Conservation (phyloP, 2,329 filamentous ascomycete species). For the Penicillium sp. region DNA sequence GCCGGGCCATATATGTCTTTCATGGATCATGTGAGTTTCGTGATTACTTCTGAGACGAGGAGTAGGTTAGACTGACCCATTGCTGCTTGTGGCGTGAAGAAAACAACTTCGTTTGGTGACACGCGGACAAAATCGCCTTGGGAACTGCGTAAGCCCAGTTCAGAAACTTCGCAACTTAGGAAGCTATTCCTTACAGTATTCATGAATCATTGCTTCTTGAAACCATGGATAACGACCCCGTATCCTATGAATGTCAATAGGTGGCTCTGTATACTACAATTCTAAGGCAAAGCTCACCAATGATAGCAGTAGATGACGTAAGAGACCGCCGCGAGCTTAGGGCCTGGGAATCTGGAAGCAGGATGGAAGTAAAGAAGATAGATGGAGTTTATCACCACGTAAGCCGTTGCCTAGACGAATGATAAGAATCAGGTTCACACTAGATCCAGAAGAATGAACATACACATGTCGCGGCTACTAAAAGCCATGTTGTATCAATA, state of each 20-base stretch:
- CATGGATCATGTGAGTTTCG: not conserved
- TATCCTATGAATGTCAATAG: not conserved
- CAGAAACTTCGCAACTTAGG: not conserved
- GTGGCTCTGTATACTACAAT: too few relatives aligned
- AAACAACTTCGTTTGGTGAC: slow-evolving; percentile 30
- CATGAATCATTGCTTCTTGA: not conserved
- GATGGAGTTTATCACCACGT: not conserved
- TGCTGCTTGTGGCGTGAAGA: slow-evolving; percentile 19
- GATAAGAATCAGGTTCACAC: not conserved
- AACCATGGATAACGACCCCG: slow-evolving; percentile 2
- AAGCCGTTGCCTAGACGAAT: not conserved
- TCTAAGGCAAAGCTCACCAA: not conserved
- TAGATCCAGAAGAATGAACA: not conserved
- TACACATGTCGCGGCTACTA: not conserved
- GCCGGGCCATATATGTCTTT: slow-evolving; percentile 15
- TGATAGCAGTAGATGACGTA: slow-evolving; percentile 2
- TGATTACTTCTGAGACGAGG: too few relatives aligned
- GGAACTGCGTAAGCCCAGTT: not conserved
- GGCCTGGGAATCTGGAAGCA: not conserved
- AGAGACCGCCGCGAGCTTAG: not conserved
- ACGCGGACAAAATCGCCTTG: slow-evolving; percentile 27
- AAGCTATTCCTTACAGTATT: not conserved
- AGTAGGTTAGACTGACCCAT: slow-evolving; percentile 15
- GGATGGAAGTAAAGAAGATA: slow-evolving; percentile 5
- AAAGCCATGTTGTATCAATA: not conserved